These are phyloP conservation scores for Craspedostauros australis DNA, from an alignment of 108 stramenopile genomes.

Conservation along the genomic window DNA sequence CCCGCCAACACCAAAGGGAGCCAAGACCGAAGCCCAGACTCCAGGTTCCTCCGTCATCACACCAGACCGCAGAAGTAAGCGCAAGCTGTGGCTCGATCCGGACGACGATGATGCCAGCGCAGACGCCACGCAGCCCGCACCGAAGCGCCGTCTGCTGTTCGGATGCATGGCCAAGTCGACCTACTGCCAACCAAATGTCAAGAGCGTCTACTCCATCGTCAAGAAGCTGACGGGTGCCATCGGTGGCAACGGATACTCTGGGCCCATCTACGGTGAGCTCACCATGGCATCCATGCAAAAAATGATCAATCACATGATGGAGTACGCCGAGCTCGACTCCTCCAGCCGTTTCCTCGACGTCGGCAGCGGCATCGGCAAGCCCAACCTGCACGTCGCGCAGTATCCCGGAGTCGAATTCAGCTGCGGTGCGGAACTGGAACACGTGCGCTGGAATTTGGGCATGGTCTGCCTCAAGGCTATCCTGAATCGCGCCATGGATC, in stretches of 20 bases:
- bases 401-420: conserved; percentile 83
- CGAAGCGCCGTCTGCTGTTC: conserved; percentile 34
- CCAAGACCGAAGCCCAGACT: no score
- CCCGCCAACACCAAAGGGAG: no score
- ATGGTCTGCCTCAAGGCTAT: conserved; percentile 65
- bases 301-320: conserved; percentile 76
- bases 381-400: conserved; percentile 92
- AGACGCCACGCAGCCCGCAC: conserved; percentile 5
- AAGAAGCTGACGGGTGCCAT: conserved; percentile 21
- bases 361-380: conserved; percentile 96
- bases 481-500: conserved; percentile 28
- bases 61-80: no score
- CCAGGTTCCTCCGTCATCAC: no score
- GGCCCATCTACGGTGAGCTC: conserved; percentile 95
- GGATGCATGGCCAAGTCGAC: conserved; percentile 30
- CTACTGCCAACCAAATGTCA: conserved; percentile 35
- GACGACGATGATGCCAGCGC: neutral
- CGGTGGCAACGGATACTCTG: conserved; percentile 28
- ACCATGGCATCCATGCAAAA: conserved; percentile 89
- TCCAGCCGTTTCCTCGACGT: conserved; percentile 94
- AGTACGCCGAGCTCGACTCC: conserved; percentile 57
- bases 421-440: conserved; percentile 90
- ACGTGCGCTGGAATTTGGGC: conserved; percentile 74
- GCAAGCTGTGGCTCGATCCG: no score
- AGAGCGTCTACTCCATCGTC: conserved; percentile 52